Evolutionary conservation across 305 asterid genomes (phyloP).

Genomic region (Petunia hybrid): DNA sequence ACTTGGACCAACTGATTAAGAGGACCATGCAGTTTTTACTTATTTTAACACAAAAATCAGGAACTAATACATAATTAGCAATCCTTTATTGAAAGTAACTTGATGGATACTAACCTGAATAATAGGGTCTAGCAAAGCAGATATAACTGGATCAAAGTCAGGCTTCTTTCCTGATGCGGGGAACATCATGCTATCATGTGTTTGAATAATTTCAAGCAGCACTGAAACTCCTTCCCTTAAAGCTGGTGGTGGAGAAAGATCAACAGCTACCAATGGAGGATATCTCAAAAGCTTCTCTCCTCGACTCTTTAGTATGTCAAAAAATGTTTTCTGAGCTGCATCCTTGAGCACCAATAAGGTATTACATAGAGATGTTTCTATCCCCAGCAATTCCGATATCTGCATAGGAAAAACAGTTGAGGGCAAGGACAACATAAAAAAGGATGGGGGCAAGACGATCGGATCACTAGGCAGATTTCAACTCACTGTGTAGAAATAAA

Average conservation of each 20-base stretch:
- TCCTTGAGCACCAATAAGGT: constrained; percentile 93
- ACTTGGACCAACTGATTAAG: neutral
- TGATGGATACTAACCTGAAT: constrained; percentile 63
- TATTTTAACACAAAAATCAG: neutral
- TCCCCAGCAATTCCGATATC: constrained; percentile 94
- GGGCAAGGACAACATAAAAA: constrained; percentile 31
- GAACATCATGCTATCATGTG: constrained; percentile 88
- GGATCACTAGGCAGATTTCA: constrained; percentile 29
- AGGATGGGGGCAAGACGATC: constrained; percentile 31
- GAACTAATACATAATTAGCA: neutral
- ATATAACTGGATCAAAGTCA: constrained; percentile 84
- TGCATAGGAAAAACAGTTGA: constrained; percentile 43
- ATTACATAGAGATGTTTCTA: constrained; percentile 88
- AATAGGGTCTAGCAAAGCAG: constrained; percentile 95
- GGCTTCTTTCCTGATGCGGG: constrained; percentile 77
- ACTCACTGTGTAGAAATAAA: constrained; percentile 97
- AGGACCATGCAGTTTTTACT: neutral
- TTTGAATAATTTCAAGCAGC: constrained; percentile 90
- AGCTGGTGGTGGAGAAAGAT: constrained; percentile 97
- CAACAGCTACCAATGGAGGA: constrained; percentile 91
- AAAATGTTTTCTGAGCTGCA: constrained; percentile 91
- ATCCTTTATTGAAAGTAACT: constrained; percentile 11
- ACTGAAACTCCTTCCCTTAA: constrained; percentile 87
- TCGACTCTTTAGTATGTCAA: constrained; percentile 85
- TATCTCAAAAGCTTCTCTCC: constrained; percentile 96